These are phyloP conservation scores for Uronychia binucleata DNA, from an alignment of 73 alveolate genomes.

Conservation along the genomic window DNA sequence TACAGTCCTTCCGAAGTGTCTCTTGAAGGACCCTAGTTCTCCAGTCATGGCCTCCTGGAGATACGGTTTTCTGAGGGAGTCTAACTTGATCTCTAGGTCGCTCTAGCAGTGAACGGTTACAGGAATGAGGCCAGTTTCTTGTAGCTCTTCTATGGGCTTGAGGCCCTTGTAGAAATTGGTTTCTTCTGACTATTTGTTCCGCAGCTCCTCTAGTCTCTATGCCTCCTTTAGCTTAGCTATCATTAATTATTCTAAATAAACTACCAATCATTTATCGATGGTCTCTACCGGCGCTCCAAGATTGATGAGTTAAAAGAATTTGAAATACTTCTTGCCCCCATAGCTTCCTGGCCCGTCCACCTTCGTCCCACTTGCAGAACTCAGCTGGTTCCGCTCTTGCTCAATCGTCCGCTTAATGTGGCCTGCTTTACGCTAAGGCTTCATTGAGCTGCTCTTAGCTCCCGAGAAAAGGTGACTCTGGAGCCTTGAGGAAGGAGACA, in stretches of 20 bases:
- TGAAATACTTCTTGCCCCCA: not conserved
- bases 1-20: not conserved
- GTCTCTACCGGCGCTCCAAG: too few species aligned
- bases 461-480: not conserved
- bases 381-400: not conserved
- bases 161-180: not conserved
- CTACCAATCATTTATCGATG: too few species aligned
- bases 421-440: not conserved
- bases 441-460: not conserved
- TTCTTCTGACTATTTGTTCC: not conserved
- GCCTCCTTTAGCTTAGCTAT: not conserved
- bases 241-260: not conserved
- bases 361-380: not conserved
- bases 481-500: not conserved
- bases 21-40: not conserved
- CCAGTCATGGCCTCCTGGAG: not conserved
- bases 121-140: not conserved
- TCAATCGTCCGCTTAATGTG: not conserved
- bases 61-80: not conserved
- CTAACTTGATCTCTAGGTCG: not conserved
- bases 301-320: not conserved
- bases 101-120: not conserved
- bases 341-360: not conserved
- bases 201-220: not conserved
- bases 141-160: not conserved